These are phyloP conservation scores for Eucalyptus globulus DNA, from an alignment of 345 rosid species.

Conservation along the genomic window DNA sequence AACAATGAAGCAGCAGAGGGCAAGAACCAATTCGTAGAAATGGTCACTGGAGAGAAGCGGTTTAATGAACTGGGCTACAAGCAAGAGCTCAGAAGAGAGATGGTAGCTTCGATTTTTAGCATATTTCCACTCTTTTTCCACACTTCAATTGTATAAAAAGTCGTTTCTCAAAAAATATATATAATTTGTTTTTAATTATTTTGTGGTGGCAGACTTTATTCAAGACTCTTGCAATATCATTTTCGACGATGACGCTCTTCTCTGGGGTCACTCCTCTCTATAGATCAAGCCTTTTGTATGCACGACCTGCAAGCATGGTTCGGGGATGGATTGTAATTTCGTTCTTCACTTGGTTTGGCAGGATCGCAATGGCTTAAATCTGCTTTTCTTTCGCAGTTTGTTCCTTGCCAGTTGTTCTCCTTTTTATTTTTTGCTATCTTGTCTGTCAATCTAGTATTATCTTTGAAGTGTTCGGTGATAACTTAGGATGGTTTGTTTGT, in stretches of 20 bases:
- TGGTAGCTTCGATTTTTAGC: conserved; percentile 5
- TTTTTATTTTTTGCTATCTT: neutral
- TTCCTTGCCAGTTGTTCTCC: neutral
- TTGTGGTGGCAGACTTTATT: conserved; percentile 28
- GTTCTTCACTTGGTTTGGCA: conserved; percentile 50
- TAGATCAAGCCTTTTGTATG: conserved; percentile 44
- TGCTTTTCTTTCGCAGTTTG: conserved; percentile 54
- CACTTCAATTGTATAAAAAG: neutral
- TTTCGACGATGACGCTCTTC: conserved; percentile 57
- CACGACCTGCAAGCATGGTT: conserved; percentile 41
- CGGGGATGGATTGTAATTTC: conserved; percentile 61
- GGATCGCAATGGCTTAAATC: conserved; percentile 60
- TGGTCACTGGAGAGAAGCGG: conserved; percentile 56
- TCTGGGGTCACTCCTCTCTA: conserved; percentile 44
- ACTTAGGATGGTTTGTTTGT: neutral
- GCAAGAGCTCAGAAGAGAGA: conserved; percentile 56
- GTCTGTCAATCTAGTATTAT: neutral
- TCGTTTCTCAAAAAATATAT: neutral
- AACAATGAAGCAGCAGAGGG: neutral
- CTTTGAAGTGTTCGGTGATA: neutral
- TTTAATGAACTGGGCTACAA: conserved; percentile 50
- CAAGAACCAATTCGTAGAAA: neutral
- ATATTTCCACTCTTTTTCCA: neutral
- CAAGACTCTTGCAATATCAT: conserved; percentile 47
- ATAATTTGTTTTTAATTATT: too few relatives aligned